These are phyloP conservation scores for Pseudozyma flocculosa DNA, from an alignment of 1,284 basidiomycete species.

Conservation along the genomic window DNA sequence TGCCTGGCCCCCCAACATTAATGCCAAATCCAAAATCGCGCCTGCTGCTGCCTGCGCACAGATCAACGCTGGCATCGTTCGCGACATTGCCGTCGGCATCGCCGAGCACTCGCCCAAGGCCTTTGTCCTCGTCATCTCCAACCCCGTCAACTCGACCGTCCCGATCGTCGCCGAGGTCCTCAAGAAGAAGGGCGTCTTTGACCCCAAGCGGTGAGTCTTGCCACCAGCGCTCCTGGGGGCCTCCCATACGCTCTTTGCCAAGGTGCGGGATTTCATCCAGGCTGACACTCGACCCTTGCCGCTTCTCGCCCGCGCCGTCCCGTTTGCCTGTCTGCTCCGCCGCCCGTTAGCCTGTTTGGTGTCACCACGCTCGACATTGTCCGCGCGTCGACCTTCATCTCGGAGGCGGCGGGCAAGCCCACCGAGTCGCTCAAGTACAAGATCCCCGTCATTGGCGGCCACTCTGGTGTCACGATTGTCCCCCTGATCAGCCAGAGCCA, in stretches of 20 bases:
- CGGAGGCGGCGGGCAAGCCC: slow-evolving; percentile 64
- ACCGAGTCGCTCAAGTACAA: slow-evolving; percentile 66
- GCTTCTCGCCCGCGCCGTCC: too few species aligned
- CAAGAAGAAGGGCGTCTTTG: slow-evolving; percentile 89
- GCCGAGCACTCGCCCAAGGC: slow-evolving; percentile 85
- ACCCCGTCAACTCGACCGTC: slow-evolving; percentile 77
- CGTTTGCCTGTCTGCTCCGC: too few species aligned
- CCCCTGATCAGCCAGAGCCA: slow-evolving; percentile 64
- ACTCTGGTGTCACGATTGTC: slow-evolving; percentile 94
- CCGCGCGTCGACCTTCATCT: slow-evolving; percentile 88
- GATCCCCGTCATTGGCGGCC: slow-evolving; percentile 91
- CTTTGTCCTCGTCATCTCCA: slow-evolving; percentile 90
- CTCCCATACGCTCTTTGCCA: too few species aligned
- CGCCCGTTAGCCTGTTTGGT: slow-evolving; percentile 67
- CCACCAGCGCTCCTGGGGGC: too few species aligned
- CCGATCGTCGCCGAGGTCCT: slow-evolving; percentile 93
- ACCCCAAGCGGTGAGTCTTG: slow-evolving; percentile 64
- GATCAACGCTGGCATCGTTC: slow-evolving; percentile 94
- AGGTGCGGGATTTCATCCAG: too few species aligned
- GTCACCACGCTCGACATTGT: slow-evolving; percentile 97
- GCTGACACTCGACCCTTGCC: too few species aligned
- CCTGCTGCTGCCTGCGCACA: too few species aligned
- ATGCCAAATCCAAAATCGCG: too few species aligned
- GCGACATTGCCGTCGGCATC: slow-evolving; percentile 86
- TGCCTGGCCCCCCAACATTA: too few species aligned